These are phyloP conservation scores for Pyrus pyrifolia DNA, from an alignment of 306 rosid genomes.

Conservation along the genomic window DNA sequence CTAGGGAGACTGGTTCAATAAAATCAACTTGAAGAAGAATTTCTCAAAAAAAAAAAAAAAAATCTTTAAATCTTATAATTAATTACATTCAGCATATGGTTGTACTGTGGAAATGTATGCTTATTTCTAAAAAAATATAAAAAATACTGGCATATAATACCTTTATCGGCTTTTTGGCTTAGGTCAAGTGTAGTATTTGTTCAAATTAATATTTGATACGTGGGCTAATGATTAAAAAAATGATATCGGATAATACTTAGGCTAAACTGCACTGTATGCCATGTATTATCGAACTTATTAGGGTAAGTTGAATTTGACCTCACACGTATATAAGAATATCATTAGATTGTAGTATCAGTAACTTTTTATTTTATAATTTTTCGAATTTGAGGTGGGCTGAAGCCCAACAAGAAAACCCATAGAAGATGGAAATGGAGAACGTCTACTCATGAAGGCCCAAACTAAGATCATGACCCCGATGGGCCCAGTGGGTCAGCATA, in stretches of 20 bases:
- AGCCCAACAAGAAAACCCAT: background rate
- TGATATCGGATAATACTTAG: background rate
- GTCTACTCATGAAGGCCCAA: background rate
- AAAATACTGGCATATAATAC: too few species aligned
- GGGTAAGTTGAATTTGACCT: background rate
- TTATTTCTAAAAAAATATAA: too few species aligned
- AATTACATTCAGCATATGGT: too few species aligned
- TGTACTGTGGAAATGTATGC: too few species aligned
- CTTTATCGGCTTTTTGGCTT: rapidly evolving
- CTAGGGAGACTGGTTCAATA: too few species aligned
- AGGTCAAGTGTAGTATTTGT: too few species aligned
- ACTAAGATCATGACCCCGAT: background rate
- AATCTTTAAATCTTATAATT: too few species aligned
- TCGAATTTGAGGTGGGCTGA: background rate
- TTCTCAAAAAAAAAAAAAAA: too few species aligned
- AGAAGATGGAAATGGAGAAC: background rate
- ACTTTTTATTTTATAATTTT: background rate
- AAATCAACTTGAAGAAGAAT: too few species aligned
- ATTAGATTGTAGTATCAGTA: rapidly evolving
- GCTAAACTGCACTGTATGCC: background rate
- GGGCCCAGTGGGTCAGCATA: background rate
- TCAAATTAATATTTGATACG: too few species aligned
- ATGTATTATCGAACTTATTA: background rate
- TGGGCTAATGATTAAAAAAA: too few species aligned
- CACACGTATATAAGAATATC: background rate